Percentiles rank a stretch among this genome's conserved stretches.
phyloP scores from a whole-genome alignment of 352 stramenopile genomes.

The Globisporangium polare region DNA sequence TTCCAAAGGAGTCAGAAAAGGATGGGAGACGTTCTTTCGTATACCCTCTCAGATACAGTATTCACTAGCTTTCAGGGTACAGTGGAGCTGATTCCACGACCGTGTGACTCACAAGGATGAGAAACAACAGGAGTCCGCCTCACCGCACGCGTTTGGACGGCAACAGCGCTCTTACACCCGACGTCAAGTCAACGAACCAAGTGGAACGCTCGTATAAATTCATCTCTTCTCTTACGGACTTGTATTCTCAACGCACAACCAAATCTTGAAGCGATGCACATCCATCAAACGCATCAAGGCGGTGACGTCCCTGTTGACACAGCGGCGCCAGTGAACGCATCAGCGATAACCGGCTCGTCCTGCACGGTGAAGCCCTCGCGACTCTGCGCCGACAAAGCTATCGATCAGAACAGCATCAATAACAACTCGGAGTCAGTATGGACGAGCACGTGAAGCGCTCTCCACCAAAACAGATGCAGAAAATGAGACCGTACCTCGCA shows the following conservation, averaged over 20 bases:
- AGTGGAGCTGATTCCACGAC: not conserved
- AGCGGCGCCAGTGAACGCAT: constrained; percentile 5
- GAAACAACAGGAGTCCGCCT: not conserved
- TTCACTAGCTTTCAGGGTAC: too few relatives aligned
- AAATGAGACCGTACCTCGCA: constrained; percentile 35
- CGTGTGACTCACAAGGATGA: not conserved
- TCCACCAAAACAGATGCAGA: constrained; percentile 4
- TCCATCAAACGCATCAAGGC: constrained; percentile 1
- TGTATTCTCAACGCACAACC: not conserved
- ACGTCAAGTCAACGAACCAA: not conserved
- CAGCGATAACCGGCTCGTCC: constrained; percentile 9
- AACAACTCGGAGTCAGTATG: not conserved
- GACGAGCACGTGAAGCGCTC: not conserved
- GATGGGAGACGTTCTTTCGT: too few relatives aligned
- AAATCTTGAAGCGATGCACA: constrained; percentile 1
- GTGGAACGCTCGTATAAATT: not conserved
- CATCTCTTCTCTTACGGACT: not conserved
- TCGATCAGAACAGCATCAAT: constrained; percentile 1
- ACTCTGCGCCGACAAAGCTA: constrained; percentile 57
- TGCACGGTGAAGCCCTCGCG: constrained; percentile 33
- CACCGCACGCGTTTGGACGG: too few relatives aligned
- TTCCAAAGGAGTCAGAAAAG: too few relatives aligned
- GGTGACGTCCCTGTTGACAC: not conserved
- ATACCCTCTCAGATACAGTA: too few relatives aligned
- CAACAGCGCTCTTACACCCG: too few relatives aligned